A percentile compares a stretch with the other conserved stretches of the same genome.
phyloP scores from a whole-genome alignment of 805 yeast genomes.

The Metschnikowia lunata region DNA sequence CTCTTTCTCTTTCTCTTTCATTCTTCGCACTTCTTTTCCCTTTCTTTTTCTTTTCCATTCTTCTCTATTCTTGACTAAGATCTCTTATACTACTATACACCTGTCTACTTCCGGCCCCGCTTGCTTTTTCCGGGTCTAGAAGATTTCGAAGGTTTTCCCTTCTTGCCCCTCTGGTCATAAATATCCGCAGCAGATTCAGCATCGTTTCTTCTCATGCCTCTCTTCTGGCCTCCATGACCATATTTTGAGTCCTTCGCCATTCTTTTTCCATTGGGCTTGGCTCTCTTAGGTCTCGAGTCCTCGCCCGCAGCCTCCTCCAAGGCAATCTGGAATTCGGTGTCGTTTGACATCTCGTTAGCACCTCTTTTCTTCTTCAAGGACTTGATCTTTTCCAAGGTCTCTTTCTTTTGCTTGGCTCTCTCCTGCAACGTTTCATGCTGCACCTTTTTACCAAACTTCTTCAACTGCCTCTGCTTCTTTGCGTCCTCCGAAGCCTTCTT shows the following conservation, averaged over 20 bases:
- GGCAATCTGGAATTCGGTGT: conserved; percentile 80
- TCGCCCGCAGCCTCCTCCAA: conserved; percentile 84
- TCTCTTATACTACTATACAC: neutral
- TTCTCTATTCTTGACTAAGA: neutral
- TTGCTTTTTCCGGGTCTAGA: conserved; percentile 42
- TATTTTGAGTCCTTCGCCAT: conserved; percentile 67
- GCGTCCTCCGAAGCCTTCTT: conserved; percentile 92
- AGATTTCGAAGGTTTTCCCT: conserved; percentile 22
- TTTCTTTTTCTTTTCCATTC: neutral
- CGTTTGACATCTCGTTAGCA: conserved; percentile 63
- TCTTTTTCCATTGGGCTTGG: conserved; percentile 61
- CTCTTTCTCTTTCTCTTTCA: too few relatives aligned
- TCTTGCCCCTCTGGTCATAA: conserved; percentile 15
- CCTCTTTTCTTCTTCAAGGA: conserved; percentile 86
- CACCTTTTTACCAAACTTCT: conserved; percentile 97
- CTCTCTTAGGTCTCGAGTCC: conserved; percentile 42
- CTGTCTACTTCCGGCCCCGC: conserved; percentile 18
- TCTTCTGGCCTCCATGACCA: conserved; percentile 76
- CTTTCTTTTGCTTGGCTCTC: conserved; percentile 89
- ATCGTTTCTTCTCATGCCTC: conserved; percentile 68
- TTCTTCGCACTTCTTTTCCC: too few relatives aligned
- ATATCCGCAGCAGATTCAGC: conserved; percentile 68
- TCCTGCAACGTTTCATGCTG: conserved; percentile 90
- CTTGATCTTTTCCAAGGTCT: conserved; percentile 84
- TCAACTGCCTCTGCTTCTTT: conserved; percentile 86